Percentiles rank a stretch among this genome's conserved stretches.
phyloP scores from a whole-genome alignment of 1,284 basidiomycete genomes.

The Ceratorhiza oryzae-sativae region DNA sequence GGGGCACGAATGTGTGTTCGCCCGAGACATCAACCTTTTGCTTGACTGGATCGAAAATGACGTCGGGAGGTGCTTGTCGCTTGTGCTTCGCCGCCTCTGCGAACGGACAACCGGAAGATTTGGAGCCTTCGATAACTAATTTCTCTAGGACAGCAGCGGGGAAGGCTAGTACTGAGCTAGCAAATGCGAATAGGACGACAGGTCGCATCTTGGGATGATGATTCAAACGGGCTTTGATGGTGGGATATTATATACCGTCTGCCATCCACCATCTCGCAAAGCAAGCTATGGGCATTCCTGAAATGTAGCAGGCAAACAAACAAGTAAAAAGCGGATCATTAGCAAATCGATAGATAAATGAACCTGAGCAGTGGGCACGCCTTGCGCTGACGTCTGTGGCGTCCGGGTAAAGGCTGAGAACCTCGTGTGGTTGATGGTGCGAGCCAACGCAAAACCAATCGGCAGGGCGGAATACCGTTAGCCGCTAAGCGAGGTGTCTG shows the following conservation, averaged over 20 bases:
- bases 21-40: slow-evolving; percentile 22
- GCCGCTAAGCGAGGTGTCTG: neutral
- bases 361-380: neutral
- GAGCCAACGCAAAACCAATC: neutral
- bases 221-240: too few species aligned
- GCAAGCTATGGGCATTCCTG: too few species aligned
- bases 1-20: slow-evolving; percentile 20
- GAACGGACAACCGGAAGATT: slow-evolving; percentile 15
- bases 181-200: neutral
- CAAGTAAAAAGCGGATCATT: neutral
- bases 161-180: slow-evolving; percentile 15
- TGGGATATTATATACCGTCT: too few species aligned
- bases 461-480: neutral
- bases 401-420: neutral
- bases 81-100: slow-evolving; percentile 6
- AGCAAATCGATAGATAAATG: neutral
- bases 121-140: neutral
- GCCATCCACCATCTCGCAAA: too few species aligned
- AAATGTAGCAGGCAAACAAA: too few species aligned
- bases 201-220: slow-evolving; percentile 6
- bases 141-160: neutral
- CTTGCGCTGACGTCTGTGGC: neutral
- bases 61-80: neutral
- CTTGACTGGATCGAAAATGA: slow-evolving; percentile 13
- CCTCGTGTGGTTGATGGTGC: neutral